A percentile compares a stretch with the other conserved stretches of the same genome.
These are phyloP conservation scores for Corylus avellana DNA, from an alignment of 306 rosid species.

Conservation along the genomic window DNA sequence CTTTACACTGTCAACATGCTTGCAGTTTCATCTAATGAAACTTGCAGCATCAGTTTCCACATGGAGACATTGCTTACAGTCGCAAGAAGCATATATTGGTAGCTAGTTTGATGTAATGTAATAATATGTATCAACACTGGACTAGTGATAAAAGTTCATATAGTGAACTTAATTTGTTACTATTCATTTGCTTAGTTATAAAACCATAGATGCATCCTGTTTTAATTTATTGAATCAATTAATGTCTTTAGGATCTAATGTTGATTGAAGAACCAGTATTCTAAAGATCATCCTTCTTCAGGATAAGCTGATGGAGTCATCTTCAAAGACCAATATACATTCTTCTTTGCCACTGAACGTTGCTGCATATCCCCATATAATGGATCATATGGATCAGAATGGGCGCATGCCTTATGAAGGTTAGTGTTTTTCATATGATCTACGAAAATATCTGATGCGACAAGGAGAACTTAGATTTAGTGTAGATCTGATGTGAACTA, in stretches of 20 bases:
- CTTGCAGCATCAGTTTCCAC: background rate
- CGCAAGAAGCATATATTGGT: background rate
- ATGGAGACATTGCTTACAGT: background rate
- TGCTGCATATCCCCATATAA: slow-evolving; percentile 58
- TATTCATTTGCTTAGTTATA: slow-evolving; percentile 26
- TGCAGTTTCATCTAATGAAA: background rate
- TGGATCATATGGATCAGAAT: slow-evolving; percentile 49
- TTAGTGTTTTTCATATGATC: slow-evolving; percentile 36
- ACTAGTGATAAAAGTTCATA: slow-evolving; percentile 23
- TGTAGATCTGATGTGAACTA: too few species aligned
- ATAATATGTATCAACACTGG: slow-evolving; percentile 14
- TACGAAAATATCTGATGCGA: background rate
- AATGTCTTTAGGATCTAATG: slow-evolving; percentile 67
- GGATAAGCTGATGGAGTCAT: slow-evolving; percentile 82
- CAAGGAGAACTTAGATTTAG: too few species aligned
- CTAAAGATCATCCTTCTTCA: slow-evolving; percentile 82
- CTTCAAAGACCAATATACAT: slow-evolving; percentile 55
- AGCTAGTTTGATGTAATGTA: background rate
- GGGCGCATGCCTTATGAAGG: slow-evolving; percentile 66
- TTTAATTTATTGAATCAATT: slow-evolving; percentile 49
- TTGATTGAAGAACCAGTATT: slow-evolving; percentile 76
- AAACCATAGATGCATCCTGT: slow-evolving; percentile 37
- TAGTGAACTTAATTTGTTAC: slow-evolving; percentile 6
- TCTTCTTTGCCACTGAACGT: slow-evolving; percentile 49
- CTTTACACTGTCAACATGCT: background rate